Evolutionary conservation across 306 rosid genomes (phyloP), one percentile per base, ranked within the genome.

Genomic region (Calophaca sinica): DNA sequence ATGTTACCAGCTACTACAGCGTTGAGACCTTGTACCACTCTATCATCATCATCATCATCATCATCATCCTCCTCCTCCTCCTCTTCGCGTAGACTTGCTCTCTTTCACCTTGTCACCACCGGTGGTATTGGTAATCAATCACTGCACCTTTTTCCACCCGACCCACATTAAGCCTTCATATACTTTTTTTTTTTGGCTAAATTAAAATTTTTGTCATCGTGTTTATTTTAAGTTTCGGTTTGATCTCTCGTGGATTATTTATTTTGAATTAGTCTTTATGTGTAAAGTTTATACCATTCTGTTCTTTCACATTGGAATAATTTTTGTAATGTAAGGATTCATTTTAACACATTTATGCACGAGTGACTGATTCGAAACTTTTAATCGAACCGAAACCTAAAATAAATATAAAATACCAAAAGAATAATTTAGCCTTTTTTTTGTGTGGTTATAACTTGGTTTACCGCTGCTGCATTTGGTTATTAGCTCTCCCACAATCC

Each of bases 401-500:
- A 33, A 20, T 20, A 20, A 20, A 20, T 20, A 20, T 20, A 20
- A 20, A 20, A 20, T 20, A 20, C 26, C 26, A 20, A 20, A 20
- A 20, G 26, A 0, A 20, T 20, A 20, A 20, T 20, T 20, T 20
- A 20, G 26, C 1, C 26, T 20, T 20, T 20, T 20, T 20, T 20
- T 0, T 20, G n/a, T 20, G 26, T 60, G 42, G 29, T 54, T 61
- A 46, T 12, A 15, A 69, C 45, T 73, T 62, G 20, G 49, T 83
- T 78, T 54, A 14, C 20, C 74, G 66, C 45, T 74, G 28, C 63
- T 68, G 59, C 74, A 58, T 77, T 77, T 65, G 73, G 77, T 68
- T 78, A 54, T 69, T 45, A 94, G 97, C 81, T 80, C 64, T 84
- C 45, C 89, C 94, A 42, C 93, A 88, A 64, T 81, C 87, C 0